Evolutionary conservation across 352 stramenopile genomes (phyloP).

Genomic region (Phytophthora vignae): DNA sequence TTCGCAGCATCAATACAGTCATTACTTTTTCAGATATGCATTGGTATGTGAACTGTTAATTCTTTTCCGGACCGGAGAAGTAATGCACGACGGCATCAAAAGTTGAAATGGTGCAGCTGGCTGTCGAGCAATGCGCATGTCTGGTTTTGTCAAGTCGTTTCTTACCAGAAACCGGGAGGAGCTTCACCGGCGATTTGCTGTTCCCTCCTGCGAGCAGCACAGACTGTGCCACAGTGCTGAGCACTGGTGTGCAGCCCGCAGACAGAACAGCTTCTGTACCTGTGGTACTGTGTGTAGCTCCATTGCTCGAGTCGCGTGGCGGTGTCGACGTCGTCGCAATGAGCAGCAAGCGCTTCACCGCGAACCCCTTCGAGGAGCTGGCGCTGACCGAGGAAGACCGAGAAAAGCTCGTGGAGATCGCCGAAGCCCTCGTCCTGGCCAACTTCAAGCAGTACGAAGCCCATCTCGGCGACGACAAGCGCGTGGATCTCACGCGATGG

Average conservation of each 20-base stretch:
- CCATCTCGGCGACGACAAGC: constrained; percentile 32
- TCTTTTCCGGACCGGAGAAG: too few relatives aligned
- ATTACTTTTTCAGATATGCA: too few relatives aligned
- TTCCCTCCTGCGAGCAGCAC: not conserved
- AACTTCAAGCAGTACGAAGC: constrained; percentile 40
- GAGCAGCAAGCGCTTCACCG: constrained; percentile 25
- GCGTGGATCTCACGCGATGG: constrained; percentile 28
- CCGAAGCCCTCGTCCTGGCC: constrained; percentile 19
- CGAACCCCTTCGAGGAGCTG: constrained; percentile 38
- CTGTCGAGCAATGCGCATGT: not conserved
- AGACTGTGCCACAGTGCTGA: too few relatives aligned
- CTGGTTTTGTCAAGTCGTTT: not conserved
- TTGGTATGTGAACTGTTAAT: too few relatives aligned
- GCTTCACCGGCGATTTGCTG: not conserved
- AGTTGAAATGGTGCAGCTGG: not conserved
- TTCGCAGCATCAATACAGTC: too few relatives aligned
- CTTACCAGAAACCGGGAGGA: not conserved
- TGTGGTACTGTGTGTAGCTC: too few relatives aligned
- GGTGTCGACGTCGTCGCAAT: constrained; percentile 3
- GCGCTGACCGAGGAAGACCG: constrained; percentile 12
- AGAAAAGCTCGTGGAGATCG: constrained; percentile 25
- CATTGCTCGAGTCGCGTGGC: not conserved
- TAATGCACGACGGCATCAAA: not conserved
- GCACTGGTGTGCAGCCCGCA: not conserved
- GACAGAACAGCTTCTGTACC: too few relatives aligned